Base-by-base conservation (phyloP, 768 basidiomycete species). In the Mycena galopus region DNA sequence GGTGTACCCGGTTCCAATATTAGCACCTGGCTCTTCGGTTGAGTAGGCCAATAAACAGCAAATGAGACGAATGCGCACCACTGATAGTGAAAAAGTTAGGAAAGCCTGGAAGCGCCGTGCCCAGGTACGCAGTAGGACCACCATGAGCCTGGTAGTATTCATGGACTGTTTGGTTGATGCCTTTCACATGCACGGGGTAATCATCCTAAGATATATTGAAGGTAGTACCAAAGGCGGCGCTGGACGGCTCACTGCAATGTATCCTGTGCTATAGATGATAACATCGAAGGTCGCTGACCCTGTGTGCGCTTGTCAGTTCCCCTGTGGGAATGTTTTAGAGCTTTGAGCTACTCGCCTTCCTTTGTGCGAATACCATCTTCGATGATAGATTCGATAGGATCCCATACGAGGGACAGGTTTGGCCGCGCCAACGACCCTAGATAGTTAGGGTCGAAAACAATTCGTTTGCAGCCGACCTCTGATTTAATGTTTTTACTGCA, bases 391-490 rank as follows among this genome's bases (percentile, higher is more conserved):
- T 87, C 85, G 56, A 91, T 88, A 12, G 73, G 77, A 25, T 87
- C 86, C 85, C 86, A 90, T 21, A 75, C 79, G 53, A 92, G 73
- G 23, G 80, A 80, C 37, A 92, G 87, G 77, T 93, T 92, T 1
- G 88, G 83, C 53, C 82, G 82, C 64, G 88, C 82, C 61, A 92
- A 78, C 29, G 84, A 81, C n/a, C 85, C 78, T 23, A 93, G 84
- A 76, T 91, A 92, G 21, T 85, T 86, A 4, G 89, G 87, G 76
- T 93, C 90, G 65, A 88, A 82, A 37, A 93, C 87, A 23, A 92
- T 85, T 44, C 92, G 86, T 79, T 91, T 92, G 77, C 91, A 92
- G 25, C 91, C 91, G 33, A 87, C 86, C 51, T 86, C 89, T 90
- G 68, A 39, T 2, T 29, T 0, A 42, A 21, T 21, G 19, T 11